Evolutionary conservation across 106 monocot genomes (phyloP).

Genomic region (Dendrobium huoshanense): DNA sequence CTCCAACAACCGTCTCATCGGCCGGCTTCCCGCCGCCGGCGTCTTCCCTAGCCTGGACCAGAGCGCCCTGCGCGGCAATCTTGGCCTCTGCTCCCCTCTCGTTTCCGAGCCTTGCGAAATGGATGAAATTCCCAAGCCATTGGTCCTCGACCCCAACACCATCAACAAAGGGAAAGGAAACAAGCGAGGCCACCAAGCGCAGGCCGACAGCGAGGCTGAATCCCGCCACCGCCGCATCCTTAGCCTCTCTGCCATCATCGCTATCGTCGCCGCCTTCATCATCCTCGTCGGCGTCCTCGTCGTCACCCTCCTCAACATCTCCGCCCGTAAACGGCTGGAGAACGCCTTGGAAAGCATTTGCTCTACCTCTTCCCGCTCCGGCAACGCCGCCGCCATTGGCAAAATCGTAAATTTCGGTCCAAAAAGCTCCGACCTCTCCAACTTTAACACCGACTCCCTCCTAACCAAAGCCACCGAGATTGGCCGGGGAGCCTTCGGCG

Average conservation of each 20-base stretch:
- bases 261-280: constrained; percentile 31
- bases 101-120: constrained; percentile 41
- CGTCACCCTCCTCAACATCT: constrained; percentile 31
- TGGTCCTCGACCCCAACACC: constrained; percentile 51
- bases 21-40: constrained; percentile 61
- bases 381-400: constrained; percentile 42
- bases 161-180: constrained; percentile 12
- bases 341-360: constrained; percentile 65
- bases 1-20: constrained; percentile 79
- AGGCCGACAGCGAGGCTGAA: not conserved
- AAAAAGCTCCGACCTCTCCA: constrained; percentile 6
- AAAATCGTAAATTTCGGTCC: constrained; percentile 60
- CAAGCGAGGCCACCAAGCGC: not conserved
- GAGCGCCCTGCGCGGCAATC: constrained; percentile 32
- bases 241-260: constrained; percentile 34
- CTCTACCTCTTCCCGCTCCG: constrained; percentile 50
- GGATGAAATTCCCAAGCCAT: constrained; percentile 42
- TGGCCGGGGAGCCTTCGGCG: constrained; percentile 65
- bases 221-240: constrained; percentile 18
- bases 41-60: constrained; percentile 58
- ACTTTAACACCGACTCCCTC: constrained; percentile 35
- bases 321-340: constrained; percentile 33
- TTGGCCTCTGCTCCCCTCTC: constrained; percentile 57
- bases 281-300: constrained; percentile 31
- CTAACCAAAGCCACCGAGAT: constrained; percentile 76